phyloP scores from a whole-genome alignment of 1,284 basidiomycete species.

The Apiotrichum siamense region DNA sequence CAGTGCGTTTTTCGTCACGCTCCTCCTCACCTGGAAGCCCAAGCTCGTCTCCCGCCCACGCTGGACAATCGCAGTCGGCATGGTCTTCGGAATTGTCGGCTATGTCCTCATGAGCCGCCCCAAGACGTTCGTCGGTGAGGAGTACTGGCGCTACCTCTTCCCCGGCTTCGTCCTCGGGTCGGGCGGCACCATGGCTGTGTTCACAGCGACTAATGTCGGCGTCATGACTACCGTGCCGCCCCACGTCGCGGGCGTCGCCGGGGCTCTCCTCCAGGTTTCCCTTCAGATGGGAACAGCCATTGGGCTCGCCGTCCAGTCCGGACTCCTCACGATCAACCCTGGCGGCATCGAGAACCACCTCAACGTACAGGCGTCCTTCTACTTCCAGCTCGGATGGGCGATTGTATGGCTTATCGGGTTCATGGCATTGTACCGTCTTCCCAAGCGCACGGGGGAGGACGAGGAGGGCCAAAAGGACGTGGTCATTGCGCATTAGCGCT shows the following conservation, averaged over 20 bases:
- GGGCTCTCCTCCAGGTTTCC: constrained; percentile 39
- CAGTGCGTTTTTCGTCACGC: constrained; percentile 7
- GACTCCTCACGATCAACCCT: constrained; percentile 34
- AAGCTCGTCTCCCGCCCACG: constrained; percentile 22
- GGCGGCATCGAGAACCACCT: constrained; percentile 29
- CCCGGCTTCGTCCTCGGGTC: constrained; percentile 32
- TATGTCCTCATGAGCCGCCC: constrained; percentile 29
- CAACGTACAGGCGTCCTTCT: constrained; percentile 32
- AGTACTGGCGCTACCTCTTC: constrained; percentile 41
- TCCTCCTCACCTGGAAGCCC: constrained; percentile 15
- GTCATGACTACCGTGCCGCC: constrained; percentile 37
- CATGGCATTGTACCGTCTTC: constrained; percentile 26
- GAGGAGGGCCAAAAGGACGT: background rate
- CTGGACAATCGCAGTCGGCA: constrained; percentile 24
- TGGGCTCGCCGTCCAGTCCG: constrained; percentile 39
- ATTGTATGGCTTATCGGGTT: constrained; percentile 31
- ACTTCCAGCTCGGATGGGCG: constrained; percentile 42
- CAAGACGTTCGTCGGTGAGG: constrained; percentile 16
- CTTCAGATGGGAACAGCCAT: constrained; percentile 39
- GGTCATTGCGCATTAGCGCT: too few relatives aligned
- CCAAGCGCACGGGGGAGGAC: constrained; percentile 9
- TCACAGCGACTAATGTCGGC: constrained; percentile 25
- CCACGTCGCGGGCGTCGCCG: constrained; percentile 37
- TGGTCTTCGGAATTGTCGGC: constrained; percentile 19
- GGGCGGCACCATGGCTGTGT: constrained; percentile 22